These are phyloP conservation scores for Neurospora sp. DNA, from an alignment of 495 filamentous ascomycete species.

Conservation along the genomic window DNA sequence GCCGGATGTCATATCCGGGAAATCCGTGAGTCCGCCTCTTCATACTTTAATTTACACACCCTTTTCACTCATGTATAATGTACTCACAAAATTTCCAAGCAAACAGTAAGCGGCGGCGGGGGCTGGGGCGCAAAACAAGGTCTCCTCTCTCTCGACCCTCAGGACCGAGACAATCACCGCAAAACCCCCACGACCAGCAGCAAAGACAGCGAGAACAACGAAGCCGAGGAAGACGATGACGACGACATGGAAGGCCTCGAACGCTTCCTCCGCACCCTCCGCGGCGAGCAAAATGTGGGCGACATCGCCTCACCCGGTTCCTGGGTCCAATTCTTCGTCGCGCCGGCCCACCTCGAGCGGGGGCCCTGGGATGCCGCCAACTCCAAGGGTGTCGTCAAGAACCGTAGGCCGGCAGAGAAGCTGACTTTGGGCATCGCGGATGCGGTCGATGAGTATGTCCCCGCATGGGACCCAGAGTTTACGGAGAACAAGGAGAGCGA, in stretches of 20 bases:
- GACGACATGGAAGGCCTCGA: constrained; percentile 20
- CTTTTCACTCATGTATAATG: not conserved
- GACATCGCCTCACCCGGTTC: constrained; percentile 33
- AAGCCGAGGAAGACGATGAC: constrained; percentile 18
- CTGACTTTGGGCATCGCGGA: not conserved
- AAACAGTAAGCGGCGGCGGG: constrained; percentile 72
- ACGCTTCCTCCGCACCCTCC: constrained; percentile 20
- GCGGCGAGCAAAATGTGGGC: constrained; percentile 9
- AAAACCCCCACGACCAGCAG: constrained; percentile 13
- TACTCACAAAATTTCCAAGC: not conserved
- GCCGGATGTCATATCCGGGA: constrained; percentile 49
- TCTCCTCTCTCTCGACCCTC: constrained; percentile 71
- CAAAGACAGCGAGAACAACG: constrained; percentile 13
- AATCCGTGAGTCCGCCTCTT: constrained; percentile 36
- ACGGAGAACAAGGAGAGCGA: not conserved
- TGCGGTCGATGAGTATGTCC: not conserved
- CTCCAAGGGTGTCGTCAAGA: not conserved
- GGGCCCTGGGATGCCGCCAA: constrained; percentile 5
- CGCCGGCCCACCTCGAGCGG: constrained; percentile 7
- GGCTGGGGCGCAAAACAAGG: constrained; percentile 86
- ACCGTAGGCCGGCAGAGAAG: not conserved
- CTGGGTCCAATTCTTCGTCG: constrained; percentile 40
- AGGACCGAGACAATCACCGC: constrained; percentile 15
- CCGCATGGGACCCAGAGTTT: not conserved
- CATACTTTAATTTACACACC: not conserved